Conservation (phyloP, 2,329 filamentous ascomycete genomes). For the Blastomyces silverae region DNA sequence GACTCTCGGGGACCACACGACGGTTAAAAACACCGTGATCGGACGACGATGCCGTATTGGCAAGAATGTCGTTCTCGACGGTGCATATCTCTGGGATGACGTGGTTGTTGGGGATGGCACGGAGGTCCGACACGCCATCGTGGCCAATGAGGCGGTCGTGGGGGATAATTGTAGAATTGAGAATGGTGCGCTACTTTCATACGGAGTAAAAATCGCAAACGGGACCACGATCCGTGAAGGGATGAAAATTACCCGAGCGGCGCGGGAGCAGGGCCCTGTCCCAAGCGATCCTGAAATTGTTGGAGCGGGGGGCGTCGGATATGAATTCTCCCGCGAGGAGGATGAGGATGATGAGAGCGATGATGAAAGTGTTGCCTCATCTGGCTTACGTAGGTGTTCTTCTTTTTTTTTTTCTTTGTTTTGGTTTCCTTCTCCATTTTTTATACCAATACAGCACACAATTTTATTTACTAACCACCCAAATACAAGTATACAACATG, state of each 20-base stretch:
- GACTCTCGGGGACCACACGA: conserved; percentile 64
- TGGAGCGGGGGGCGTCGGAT: conserved; percentile 54
- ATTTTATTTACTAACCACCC: conserved; percentile 18
- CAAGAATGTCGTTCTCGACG: conserved; percentile 68
- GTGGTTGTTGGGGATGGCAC: conserved; percentile 68
- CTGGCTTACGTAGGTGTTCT: conserved; percentile 14
- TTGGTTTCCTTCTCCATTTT: background rate
- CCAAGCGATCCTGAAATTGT: conserved; percentile 50
- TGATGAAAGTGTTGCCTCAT: conserved; percentile 54
- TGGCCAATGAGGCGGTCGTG: conserved; percentile 65
- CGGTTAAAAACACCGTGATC: conserved; percentile 68
- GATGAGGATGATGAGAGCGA: conserved; percentile 58
- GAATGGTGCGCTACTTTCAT: conserved; percentile 71
- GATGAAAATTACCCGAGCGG: conserved; percentile 41
- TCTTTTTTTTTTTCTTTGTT: background rate
- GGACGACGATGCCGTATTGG: conserved; percentile 83
- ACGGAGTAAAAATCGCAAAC: conserved; percentile 64
- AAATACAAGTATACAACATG: conserved; percentile 46
- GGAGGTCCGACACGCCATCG: conserved; percentile 62
- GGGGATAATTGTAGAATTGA: conserved; percentile 64
- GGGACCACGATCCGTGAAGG: conserved; percentile 43
- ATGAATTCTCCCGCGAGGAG: conserved; percentile 59
- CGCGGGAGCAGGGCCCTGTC: conserved; percentile 40
- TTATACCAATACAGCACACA: no score
- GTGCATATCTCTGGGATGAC: conserved; percentile 85